Conservation (phyloP, 805 yeast genomes). For the Torulaspora indica region DNA sequence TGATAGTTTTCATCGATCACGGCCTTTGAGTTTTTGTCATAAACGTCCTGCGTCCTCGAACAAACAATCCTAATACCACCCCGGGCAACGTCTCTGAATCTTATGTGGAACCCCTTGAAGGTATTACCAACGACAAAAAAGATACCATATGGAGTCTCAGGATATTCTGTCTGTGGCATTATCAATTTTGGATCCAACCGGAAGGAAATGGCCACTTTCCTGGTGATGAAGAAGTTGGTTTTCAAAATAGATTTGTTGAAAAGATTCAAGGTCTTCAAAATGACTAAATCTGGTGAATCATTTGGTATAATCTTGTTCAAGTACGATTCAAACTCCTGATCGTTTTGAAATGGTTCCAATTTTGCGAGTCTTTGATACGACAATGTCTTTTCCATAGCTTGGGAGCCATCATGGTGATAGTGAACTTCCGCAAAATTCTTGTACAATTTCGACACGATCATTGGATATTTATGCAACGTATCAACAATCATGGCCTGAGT, state of each 20-base stretch:
- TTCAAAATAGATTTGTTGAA: conserved; percentile 86
- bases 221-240: conserved; percentile 89
- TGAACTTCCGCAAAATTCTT: conserved; percentile 89
- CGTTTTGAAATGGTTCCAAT: conserved; percentile 67
- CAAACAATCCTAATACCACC: conserved; percentile 97
- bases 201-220: conserved; percentile 92
- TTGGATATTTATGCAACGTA: conserved; percentile 64
- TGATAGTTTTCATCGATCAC: conserved; percentile 95
- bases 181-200: conserved; percentile 77
- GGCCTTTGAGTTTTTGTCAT: conserved; percentile 75
- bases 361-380: conserved; percentile 83
- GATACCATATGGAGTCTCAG: conserved; percentile 90
- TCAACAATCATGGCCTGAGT: conserved; percentile 79
- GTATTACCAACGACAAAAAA: conserved; percentile 94
- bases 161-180: conserved; percentile 80
- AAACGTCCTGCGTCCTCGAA: conserved; percentile 80
- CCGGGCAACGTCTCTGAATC: conserved; percentile 95
- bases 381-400: conserved; percentile 61
- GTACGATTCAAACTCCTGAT: conserved; percentile 66
- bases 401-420: conserved; percentile 53
- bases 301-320: conserved; percentile 64
- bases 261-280: conserved; percentile 71
- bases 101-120: conserved; percentile 93
- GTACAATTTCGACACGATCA: conserved; percentile 74
- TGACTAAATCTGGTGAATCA: conserved; percentile 73